Evolutionary conservation across 306 rosid genomes (phyloP), one percentile per base, ranked within the genome.

Genomic region (Astragalus membranaceus): DNA sequence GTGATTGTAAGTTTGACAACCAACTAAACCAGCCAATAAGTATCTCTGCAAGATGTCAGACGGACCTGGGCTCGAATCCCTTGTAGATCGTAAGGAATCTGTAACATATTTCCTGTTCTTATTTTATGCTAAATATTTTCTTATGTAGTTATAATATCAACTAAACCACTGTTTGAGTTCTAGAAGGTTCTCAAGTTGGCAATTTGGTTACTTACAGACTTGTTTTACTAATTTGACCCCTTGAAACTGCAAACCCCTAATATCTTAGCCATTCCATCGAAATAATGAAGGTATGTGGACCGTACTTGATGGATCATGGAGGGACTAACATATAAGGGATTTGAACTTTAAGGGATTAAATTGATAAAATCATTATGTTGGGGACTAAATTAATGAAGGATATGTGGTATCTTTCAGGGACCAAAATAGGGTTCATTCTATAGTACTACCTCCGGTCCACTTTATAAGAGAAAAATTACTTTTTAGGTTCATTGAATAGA

Each of bases 21-120:
- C 52, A 47, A 46, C 10, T 33, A 33, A 33, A 3, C 5, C 37
- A 4, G 37, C 37, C 37, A 33, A 33, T 3, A 33, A 33, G 5
- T 6, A 3, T 33, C 37, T 47, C 52, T 5, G 51, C 51, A 80
- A 33, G 75, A 80, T 80, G 84, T 64, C 84, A n/a, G 59, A 70
- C 12, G 84, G 84, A 3, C 81, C 81, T 32, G 84, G 84, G 41
- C 84, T 80, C 52, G 84, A 80, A 75, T 75, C 84, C 32, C 84
- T 80, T 42, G 84, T 80, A 51, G 81, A 80, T 80, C 84, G 84
- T 80, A 80, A 70, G 84, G 42, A 32, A 58, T 41, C 52, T 61
- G 14, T 16, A 5, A 5, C 8, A 48, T 37, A 4, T 5, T 17
- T 50, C 55, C 23, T 50, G 9, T 50, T 50, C 8, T 17, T 15